Evolutionary conservation across 495 filamentous ascomycete species (phyloP).

Genomic region (Penicillium salamii): DNA sequence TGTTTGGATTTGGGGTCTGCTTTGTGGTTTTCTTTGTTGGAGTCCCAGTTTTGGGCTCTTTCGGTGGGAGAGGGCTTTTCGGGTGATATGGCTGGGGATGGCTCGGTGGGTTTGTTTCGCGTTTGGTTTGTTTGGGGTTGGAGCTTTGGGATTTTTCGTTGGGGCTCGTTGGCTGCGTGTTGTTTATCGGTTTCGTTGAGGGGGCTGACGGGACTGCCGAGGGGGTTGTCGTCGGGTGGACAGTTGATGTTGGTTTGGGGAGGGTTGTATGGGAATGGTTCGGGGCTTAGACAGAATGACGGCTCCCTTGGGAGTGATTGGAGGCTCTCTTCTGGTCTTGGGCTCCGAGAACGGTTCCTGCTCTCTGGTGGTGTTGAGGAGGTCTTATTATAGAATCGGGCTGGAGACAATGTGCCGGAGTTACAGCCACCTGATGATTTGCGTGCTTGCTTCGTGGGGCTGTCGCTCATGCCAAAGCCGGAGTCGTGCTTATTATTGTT

Average conservation of each 20-base stretch:
- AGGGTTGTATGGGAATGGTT: slow-evolving; percentile 23
- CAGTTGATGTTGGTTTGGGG: slow-evolving; percentile 11
- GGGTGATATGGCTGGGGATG: slow-evolving; percentile 1
- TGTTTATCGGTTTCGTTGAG: background rate
- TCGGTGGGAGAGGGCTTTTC: slow-evolving; percentile 9
- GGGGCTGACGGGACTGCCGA: background rate
- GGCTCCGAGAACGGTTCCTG: slow-evolving; percentile 8
- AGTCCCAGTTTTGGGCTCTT: slow-evolving; percentile 15
- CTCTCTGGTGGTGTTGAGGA: slow-evolving; percentile 7
- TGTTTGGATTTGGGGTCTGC: background rate
- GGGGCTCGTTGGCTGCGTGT: background rate
- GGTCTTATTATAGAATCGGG: slow-evolving; percentile 20
- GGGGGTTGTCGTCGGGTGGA: background rate
- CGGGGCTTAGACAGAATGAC: slow-evolving; percentile 15
- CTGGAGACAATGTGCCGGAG: slow-evolving; percentile 1
- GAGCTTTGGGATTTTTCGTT: background rate
- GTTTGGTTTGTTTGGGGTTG: background rate
- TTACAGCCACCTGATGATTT: slow-evolving; percentile 2
- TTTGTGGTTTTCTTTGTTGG: background rate
- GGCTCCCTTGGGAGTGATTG: background rate
- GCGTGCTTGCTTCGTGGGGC: background rate
- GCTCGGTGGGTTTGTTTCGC: background rate
- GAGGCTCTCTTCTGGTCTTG: slow-evolving; percentile 11
- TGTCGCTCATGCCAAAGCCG: slow-evolving; percentile 7
- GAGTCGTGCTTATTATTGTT: background rate